Evolutionary conservation across 2,329 filamentous ascomycete species (phyloP), one percentile per base, ranked within the genome.

Genomic region (Neonectria magnoliae): DNA sequence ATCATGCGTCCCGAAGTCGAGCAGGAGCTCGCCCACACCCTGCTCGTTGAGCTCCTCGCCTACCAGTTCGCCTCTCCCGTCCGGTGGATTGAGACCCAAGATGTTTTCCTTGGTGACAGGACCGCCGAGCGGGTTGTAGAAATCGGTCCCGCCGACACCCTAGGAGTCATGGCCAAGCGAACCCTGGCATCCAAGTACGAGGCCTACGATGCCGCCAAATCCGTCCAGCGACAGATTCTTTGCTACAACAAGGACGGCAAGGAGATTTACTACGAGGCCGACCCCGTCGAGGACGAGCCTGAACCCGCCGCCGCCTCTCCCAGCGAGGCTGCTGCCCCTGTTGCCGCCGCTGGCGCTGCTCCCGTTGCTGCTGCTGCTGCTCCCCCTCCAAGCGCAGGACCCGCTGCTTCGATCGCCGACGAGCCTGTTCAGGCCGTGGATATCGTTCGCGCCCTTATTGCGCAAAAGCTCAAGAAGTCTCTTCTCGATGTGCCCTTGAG

Each of bases 191-290:
- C 94, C 78, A 98, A 98, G 83, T 99, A 98, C 81, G 96, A 99
- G 85, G 94, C 95, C 68, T 97, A 98, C 82, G 96, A 99, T 82
- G 96, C 96, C 61, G 96, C 96, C 67, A 95, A 95, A 76, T 98
- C 95, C 8, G 91, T 98, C 47, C 94, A 98, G 83, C 90, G 96
- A 79, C 95, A 98, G 81, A 98, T 99, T 78, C 88, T 99, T 62
- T 98, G 96, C 86, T 99, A 98, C 85, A 98, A 97, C 86, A 99
- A 99, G 82, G 96, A 99, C 77, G 92, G 94, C 61, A 98, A 98
- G 81, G 96, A 99, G 81, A 99, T 99, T 71, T 99, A 99, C 85
- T 99, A 99, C 81, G 95, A 98, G 78, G 94, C 97, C 48, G 96
- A 99, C 76, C 96, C 96, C 0, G 85, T 97, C 31, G 93, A 97